Evolutionary conservation across 345 rosid genomes (phyloP), one percentile per base, ranked within the genome.

Genomic region (Tarenaya hassleriana): DNA sequence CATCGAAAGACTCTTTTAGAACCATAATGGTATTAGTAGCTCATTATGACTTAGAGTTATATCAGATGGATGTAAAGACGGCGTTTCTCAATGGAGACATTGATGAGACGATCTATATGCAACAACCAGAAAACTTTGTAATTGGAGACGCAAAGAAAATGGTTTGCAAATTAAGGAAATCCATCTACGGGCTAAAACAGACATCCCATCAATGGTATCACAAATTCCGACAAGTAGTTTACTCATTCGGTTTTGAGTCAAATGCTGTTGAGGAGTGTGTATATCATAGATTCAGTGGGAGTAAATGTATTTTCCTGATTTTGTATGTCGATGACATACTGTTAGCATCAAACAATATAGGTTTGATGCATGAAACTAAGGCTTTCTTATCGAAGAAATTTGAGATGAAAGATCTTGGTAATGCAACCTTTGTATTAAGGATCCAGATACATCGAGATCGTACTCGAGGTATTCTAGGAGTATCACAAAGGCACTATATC

Each of bases 11-110:
- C 19, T 58, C 13, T 4, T 5, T 48, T 11, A 38, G 20, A 12
- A 31, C 33, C 14, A 51, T 51, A 17, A 41, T 41, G 65, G 2
- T 8, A 14, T 21, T 50, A 43, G 29, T 42, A 41, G 8, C 51
- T 18, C 5, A 60, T 1, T 42, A 10, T 43, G 18, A 41, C 33
- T n/a, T 50, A 3, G 37, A 50, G 24, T 50, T 50, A 20, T 17
- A 60, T 41, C 17, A 41, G 32, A 19, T 60, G 27, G 50, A 60
- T 50, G 56, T 60, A 34, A 60, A 60, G 33, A 41, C 16, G 7
- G 7, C 0, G 18, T 51, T 60, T 50, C 33, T 51, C 34, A 51
- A 42, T 21, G 11, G 15, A 20, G 14, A 60, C 45, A 50, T 50
- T 0, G 0, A 50, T 39, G 40, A 56, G 21, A 11, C 20, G 39